Base-by-base conservation (phyloP, 768 basidiomycete genomes). In the Leccinum subgranulosum region DNA sequence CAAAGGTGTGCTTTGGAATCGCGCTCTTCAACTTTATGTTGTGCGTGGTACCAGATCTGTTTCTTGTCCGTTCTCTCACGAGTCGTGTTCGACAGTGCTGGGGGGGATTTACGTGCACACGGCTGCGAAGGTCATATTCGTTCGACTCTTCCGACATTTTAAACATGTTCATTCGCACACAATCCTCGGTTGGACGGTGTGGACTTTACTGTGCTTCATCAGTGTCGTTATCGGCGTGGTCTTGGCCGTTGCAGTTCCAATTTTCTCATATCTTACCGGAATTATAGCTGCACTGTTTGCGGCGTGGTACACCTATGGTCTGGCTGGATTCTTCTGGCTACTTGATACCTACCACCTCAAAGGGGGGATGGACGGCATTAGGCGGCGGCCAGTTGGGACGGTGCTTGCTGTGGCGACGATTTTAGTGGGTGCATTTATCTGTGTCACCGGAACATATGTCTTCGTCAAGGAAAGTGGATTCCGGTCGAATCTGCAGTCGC, bases 301-400 rank as follows among this genome's bases (percentile, higher is more conserved):
- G 8, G 75, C 79, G n/a, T 83, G 83, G 81, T 84, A 80, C 62
- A 83, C 82, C 14, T 82, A 82, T 59, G 81, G 81, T 27, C 27
- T 69, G 8, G 79, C 80, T 10, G 80, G 81, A 2, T 80, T 79
- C 60, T 84, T 83, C 69, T 83, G 80, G 78, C 56, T 83, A 25
- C 72, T 81, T 58, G 81, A 84, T 63, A 68, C 72, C 12, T 78
- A 79, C 58, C 68, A 81, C 59, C 60, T 77, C 11, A 69, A 73
- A 48, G 79, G 77, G 5, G 74, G 74, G 43, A 69, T 67, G 39
- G 50, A 49, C n/a, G 72, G 64, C 9, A 61, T 79, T 51, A 71
- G 62, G 48, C 64, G 62, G n/a, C 63, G 68, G 52, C 75, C 74
- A 49, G 41, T 71, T 10, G 73, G 73, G 51, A 71, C 75, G 5